Base-by-base conservation (phyloP, 495 filamentous ascomycete species). In the Lepidopterella palustris region DNA sequence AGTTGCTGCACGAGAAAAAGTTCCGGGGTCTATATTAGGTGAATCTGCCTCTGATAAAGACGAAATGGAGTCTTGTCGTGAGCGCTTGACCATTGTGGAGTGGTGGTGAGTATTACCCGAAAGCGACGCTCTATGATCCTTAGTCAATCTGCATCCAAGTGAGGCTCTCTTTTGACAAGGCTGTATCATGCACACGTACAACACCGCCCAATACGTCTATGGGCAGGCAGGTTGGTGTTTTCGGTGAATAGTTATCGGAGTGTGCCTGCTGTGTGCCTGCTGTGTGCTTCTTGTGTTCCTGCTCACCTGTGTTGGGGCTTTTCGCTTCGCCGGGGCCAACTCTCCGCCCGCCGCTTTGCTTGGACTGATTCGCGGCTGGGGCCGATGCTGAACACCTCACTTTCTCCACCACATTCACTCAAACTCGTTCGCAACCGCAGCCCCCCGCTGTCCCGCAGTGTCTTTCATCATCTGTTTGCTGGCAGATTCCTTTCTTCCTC, bases 1-100 rank as follows among this genome's bases (percentile, higher is more conserved):
- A 3, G 54, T 23, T 18, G 48, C 54, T 20, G 32, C 35, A 52
- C 57, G 56, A 28, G 32, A 45, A 2, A 28, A 25, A 55, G 53
- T 39, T 49, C 15, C 13, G 60, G 40, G 15, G 47, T 23, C 23
- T 55, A 23, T 50, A 25, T 25, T 40, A 9, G 53, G 26, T 28
- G 63, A 59, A n/a, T 26, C 31, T 23, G 62, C 23, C 39, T 61
- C 61, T 51, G 55, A 45, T 45, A 53, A 52, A 59, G 57, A 35
- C 64, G 65, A 54, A 73, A 70, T 31, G 39, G 81, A 81, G 63
- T 72, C 71, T 67, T 75, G 75, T 72, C 81, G 74, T 70, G 78
- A 79, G 70, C 83, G 84, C 74, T 87, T 87, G 57, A 78, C 77
- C 80, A 85, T 84, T 64, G 63, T 70, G 66, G 58, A 68, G 60